Evolutionary conservation across 495 filamentous ascomycete genomes (phyloP), one percentile per base, ranked within the genome.

Genomic region (Aspergillus bridgeri): DNA sequence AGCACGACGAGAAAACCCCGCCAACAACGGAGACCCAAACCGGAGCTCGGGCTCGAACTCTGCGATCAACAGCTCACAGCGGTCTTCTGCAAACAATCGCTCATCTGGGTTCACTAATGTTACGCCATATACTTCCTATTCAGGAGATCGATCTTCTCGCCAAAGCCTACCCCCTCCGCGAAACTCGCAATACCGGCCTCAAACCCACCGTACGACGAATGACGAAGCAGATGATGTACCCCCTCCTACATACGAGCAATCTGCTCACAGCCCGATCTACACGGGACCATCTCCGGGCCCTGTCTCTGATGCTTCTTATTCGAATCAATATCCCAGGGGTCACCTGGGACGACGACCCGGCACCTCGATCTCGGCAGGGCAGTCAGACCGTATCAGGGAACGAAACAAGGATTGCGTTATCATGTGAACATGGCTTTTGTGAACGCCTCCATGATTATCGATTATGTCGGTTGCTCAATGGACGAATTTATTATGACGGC

Each of bases 171-270:
- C 52, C 2, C 56, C 52, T 55, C 50, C 33, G 17, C 57, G 44
- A 38, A 33, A 27, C 15, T 56, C 59, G 25, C 63, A 62, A 55
- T 54, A 62, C 62, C 48, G 57, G 57, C 54, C 62, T 57, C 8
- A 64, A 64, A 60, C 44, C 54, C 52, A 59, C 77, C 76, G 53
- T 72, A 67, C 49, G 51, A 52, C 53, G 48, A 62, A 61, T 18
- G 74, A 80, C 19, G 74, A 72, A 23, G 69, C 78, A n/a, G 79
- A 74, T 6, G 77, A 83, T 48, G 84, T 81, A 1, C 86, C 88
- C 3, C 90, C 89, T 11, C 91, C 91, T 6, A 86, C 83, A 15
- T 96, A 96, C 66, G 91, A 94, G 71, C 88, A 92, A 75, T 87
- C 89, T 7, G 81, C 88, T 0, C 82, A 78, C 27, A 78, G 79